phyloP scores from a whole-genome alignment of 495 filamentous ascomycete species.

The Aspergillus incahuasiensis region DNA sequence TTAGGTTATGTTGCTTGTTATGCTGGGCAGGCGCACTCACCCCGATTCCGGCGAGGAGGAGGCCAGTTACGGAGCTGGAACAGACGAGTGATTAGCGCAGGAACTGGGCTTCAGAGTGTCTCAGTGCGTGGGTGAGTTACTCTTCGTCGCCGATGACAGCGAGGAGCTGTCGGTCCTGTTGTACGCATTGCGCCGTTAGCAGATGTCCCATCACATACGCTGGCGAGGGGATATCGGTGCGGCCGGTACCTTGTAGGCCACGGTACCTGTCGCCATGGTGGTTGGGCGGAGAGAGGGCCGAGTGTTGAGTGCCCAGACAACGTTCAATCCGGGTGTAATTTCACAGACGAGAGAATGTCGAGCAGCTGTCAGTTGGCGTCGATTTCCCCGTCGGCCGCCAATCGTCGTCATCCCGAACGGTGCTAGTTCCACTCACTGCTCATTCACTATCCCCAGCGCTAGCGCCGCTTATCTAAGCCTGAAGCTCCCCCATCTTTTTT shows the following conservation, averaged over 20 bases:
- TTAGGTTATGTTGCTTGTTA: constrained; percentile 1
- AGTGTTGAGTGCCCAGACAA: background rate
- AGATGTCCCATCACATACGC: too few species aligned
- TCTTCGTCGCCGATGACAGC: constrained; percentile 96
- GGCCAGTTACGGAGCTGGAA: constrained; percentile 87
- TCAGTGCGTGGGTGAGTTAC: constrained; percentile 39
- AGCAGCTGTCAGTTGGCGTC: background rate
- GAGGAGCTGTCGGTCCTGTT: constrained; percentile 85
- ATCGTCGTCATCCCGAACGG: constrained; percentile 18
- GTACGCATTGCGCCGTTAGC: constrained; percentile 6
- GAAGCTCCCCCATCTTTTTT: constrained; percentile 6
- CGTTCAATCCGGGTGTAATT: background rate
- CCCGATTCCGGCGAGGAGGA: constrained; percentile 91
- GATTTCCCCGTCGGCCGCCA: background rate
- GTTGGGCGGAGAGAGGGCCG: background rate
- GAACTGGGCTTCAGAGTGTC: background rate
- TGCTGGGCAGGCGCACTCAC: constrained; percentile 48
- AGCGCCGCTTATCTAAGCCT: constrained; percentile 24
- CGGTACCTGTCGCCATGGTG: constrained; percentile 36
- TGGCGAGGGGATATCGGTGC: background rate
- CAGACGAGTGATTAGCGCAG: constrained; percentile 19
- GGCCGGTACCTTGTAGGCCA: constrained; percentile 40
- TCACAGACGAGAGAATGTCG: background rate
- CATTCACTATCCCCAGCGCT: constrained; percentile 5
- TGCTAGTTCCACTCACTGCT: background rate